Base-by-base conservation (phyloP, 202 grass and related monocot species). In the Saccharum hybrid region DNA sequence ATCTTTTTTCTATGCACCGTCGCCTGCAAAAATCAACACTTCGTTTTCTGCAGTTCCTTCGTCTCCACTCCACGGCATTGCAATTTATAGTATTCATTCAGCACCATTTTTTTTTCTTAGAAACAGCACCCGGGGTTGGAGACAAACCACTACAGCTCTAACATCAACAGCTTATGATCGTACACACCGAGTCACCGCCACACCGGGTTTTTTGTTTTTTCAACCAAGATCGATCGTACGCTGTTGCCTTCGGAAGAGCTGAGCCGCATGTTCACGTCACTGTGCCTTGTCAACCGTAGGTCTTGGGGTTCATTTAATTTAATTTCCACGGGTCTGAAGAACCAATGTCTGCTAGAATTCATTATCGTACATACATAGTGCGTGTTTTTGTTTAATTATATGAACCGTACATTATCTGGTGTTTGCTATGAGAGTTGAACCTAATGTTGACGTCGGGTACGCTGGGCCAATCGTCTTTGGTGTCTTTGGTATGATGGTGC, bases 1-100 rank as follows among this genome's bases (percentile, higher is more conserved):
- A 49, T 31, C 67, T 81, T 49, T 5, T 15, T 49, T 89, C n/a
- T 18, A 2, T 46, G 65, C 19, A 18, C 76, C 77, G 66, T 68
- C 82, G n/a, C 13, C 52, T 0, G 56, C 8, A 6, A 59, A 84
- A 81, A 26, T 37, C 71, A 36, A 26, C 75, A n/a, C n/a, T 9
- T 16, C 5, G 3, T 30, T 70, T 63, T 15, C 1, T 33, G 10
- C 7, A 23, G 21, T 61, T 60, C 8, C 54, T 48, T 71, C 9
- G 28, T 31, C 56, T 60, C 21, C 79, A 63, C 42, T 59, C 54
- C 79, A 63, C 42, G n/a, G 23, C 2, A 14, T 3, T 79, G 16
- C 2, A 33, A n/a, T 63, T 63, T 6, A 63, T 9, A 33, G 1
- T 0, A 19, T 78, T 46, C 59, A 19, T 78, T 46, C 59, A 63